phyloP scores from a whole-genome alignment of 208 protist species.

The Trypanosoma theileri region DNA sequence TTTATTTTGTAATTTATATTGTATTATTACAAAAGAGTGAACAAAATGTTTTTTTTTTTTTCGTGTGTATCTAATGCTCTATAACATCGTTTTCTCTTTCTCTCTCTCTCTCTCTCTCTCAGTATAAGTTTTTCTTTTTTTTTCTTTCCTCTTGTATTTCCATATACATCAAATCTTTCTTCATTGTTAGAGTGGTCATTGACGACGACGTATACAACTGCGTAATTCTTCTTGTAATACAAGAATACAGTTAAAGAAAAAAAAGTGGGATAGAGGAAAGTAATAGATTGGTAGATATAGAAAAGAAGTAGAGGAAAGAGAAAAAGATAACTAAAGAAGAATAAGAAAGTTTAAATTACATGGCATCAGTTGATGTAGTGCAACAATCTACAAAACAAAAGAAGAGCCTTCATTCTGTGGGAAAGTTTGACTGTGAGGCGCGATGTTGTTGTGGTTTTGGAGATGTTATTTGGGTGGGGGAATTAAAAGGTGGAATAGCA shows the following conservation, averaged over 20 bases:
- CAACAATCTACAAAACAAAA: neutral
- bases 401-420: neutral
- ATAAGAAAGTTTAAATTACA: conserved; percentile 6
- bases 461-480: conserved; percentile 71
- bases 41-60: too few species aligned
- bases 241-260: neutral
- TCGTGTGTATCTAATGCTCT: too few species aligned
- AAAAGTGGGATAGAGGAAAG: neutral
- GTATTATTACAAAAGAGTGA: too few species aligned
- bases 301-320: neutral
- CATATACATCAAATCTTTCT: too few species aligned
- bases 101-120: too few species aligned
- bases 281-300: neutral
- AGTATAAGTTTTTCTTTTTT: too few species aligned
- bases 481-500: conserved; percentile 53
- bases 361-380: neutral
- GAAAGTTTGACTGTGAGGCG: conserved; percentile 30
- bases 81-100: too few species aligned
- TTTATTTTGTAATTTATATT: conserved; percentile 11
- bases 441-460: conserved; percentile 54
- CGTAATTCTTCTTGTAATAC: too few species aligned
- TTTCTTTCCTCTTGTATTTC: too few species aligned
- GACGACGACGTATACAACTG: too few species aligned
- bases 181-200: too few species aligned
- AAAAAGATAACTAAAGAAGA: conserved; percentile 1